These are phyloP conservation scores for Alternaria brassicae DNA, from an alignment of 2,329 filamentous ascomycete genomes.

Conservation along the genomic window DNA sequence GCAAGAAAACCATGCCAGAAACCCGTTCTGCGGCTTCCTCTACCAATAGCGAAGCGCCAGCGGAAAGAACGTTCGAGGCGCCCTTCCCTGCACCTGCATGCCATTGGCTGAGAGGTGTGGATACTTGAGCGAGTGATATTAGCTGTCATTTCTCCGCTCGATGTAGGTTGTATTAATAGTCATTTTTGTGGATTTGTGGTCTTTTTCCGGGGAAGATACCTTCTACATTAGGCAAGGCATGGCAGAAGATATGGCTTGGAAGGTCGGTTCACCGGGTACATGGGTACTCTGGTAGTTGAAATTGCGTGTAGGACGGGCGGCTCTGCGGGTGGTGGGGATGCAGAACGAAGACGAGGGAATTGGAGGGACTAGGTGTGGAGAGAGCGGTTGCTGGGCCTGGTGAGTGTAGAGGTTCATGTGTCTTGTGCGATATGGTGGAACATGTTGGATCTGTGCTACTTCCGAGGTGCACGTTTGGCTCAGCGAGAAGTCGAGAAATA, in stretches of 20 bases:
- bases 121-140: slow-evolving; percentile 13
- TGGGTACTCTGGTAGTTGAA: slow-evolving; percentile 3
- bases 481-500: not conserved
- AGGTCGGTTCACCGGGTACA: not conserved
- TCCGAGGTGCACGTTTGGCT: not conserved
- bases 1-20: not conserved
- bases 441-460: not conserved
- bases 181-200: not conserved
- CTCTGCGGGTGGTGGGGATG: slow-evolving; percentile 34
- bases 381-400: not conserved
- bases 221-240: slow-evolving; percentile 1
- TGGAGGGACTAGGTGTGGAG: slow-evolving; percentile 5
- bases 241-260: not conserved
- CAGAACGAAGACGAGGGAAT: not conserved
- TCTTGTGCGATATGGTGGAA: not conserved
- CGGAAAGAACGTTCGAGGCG: not conserved
- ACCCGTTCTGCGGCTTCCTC: not conserved
- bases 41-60: slow-evolving; percentile 5
- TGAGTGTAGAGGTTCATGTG: not conserved
- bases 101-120: not conserved
- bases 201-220: not conserved
- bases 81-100: not conserved
- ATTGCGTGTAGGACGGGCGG: slow-evolving; percentile 33
- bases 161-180: not conserved
- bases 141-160: slow-evolving; percentile 18